phyloP scores from a whole-genome alignment of 176 grass and related monocot species.

The Zizania latifolia region DNA sequence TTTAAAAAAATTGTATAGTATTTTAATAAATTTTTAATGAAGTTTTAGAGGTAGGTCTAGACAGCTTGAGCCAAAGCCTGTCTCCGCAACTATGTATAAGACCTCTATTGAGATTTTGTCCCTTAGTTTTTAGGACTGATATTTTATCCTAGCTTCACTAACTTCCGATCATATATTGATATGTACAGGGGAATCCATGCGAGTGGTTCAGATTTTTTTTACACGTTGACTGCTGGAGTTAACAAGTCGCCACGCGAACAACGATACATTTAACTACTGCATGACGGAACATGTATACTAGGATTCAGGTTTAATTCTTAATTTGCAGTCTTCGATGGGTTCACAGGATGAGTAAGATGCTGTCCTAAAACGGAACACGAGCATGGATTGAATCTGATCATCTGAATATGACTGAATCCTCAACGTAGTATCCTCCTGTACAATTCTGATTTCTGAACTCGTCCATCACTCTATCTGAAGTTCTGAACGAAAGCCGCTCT shows the following conservation, averaged over 20 bases:
- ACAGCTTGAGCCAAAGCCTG: too few relatives aligned
- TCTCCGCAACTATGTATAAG: too few relatives aligned
- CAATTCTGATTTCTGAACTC: background rate
- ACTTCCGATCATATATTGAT: too few relatives aligned
- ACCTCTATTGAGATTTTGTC: background rate
- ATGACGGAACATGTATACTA: background rate
- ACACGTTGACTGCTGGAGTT: background rate
- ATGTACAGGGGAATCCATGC: slow-evolving; percentile 11
- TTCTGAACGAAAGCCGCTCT: background rate
- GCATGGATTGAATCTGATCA: background rate
- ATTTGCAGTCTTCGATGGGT: background rate
- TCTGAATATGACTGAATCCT: too few relatives aligned
- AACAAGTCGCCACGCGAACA: slow-evolving; percentile 1
- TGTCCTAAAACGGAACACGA: background rate
- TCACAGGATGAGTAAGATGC: background rate
- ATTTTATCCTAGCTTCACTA: background rate
- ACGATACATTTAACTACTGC: background rate
- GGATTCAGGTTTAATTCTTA: background rate
- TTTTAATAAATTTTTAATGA: too few relatives aligned
- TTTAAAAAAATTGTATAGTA: too few relatives aligned
- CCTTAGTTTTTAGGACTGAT: background rate
- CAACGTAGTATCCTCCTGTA: background rate
- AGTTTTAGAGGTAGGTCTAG: too few relatives aligned
- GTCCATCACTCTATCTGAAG: too few relatives aligned
- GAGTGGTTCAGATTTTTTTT: background rate